Conservation (phyloP, 2,329 filamentous ascomycete genomes). For the Aspergillus phoenicis region DNA sequence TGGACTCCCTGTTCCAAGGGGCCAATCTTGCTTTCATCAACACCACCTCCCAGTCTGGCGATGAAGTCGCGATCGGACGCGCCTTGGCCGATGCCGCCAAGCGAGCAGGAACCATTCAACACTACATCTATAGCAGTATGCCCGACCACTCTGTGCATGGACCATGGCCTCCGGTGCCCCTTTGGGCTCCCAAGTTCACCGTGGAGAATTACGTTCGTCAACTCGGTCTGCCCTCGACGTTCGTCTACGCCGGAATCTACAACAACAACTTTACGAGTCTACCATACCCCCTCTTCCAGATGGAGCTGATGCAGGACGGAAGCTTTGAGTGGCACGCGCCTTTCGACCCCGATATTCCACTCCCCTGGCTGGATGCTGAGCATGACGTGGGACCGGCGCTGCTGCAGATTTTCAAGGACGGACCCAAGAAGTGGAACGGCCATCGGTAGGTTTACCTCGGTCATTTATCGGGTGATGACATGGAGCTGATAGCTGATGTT, state of each 20-base stretch:
- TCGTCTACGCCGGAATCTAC: slow-evolving; percentile 96
- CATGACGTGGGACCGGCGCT: slow-evolving; percentile 93
- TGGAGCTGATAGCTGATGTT: slow-evolving; percentile 19
- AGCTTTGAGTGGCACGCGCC: slow-evolving; percentile 92
- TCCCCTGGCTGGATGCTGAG: slow-evolving; percentile 95
- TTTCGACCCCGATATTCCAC: slow-evolving; percentile 82
- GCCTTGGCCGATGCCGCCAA: slow-evolving; percentile 88
- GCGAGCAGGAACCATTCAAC: slow-evolving; percentile 72
- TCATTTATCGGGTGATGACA: not conserved
- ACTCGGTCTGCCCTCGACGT: slow-evolving; percentile 81
- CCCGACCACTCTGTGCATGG: slow-evolving; percentile 86
- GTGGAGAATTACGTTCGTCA: slow-evolving; percentile 89
- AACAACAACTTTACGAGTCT: slow-evolving; percentile 98
- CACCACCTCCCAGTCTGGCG: slow-evolving; percentile 87
- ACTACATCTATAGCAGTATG: slow-evolving; percentile 97
- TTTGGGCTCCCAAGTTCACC: slow-evolving; percentile 90
- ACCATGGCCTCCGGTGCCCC: slow-evolving; percentile 79
- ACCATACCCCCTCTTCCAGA: slow-evolving; percentile 90
- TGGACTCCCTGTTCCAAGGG: slow-evolving; percentile 77
- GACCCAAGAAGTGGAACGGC: slow-evolving; percentile 78
- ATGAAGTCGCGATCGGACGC: slow-evolving; percentile 87
- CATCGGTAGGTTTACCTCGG: slow-evolving; percentile 57
- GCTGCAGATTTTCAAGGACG: slow-evolving; percentile 93
- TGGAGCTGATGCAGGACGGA: slow-evolving; percentile 82
- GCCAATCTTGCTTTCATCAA: slow-evolving; percentile 95